Evolutionary conservation across 192 early-diverging fungal genomes (phyloP).

Genomic region (Rhizophagus sp.): DNA sequence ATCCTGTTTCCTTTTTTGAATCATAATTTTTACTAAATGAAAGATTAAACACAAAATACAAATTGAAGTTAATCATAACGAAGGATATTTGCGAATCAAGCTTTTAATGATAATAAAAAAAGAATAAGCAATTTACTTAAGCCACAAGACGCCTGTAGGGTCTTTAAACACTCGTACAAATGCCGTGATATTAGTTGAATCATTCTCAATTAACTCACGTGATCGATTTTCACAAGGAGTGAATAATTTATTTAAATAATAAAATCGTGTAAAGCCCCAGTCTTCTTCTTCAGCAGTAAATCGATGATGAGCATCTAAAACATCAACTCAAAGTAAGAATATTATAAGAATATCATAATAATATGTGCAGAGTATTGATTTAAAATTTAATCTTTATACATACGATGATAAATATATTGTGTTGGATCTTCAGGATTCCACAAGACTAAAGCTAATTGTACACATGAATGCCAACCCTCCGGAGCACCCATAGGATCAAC

Average conservation of each 20-base stretch:
- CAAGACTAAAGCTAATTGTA: constrained; percentile 77
- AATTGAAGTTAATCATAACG: constrained; percentile 17
- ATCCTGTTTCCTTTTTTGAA: constrained; percentile 88
- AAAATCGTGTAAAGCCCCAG: constrained; percentile 93
- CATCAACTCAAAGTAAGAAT: no score
- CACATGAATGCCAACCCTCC: constrained; percentile 80
- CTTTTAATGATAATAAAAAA: constrained; percentile 15
- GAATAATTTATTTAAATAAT: constrained; percentile 53
- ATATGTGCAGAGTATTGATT: no score
- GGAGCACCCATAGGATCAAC: constrained; percentile 62
- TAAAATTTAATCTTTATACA: constrained; percentile 31
- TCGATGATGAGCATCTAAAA: constrained; percentile 79
- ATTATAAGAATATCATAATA: no score
- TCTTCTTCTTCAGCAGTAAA: constrained; percentile 81
- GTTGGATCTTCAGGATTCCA: constrained; percentile 72
- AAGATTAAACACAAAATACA: no score
- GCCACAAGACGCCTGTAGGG: constrained; percentile 91
- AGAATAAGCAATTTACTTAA: constrained; percentile 55
- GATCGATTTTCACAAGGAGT: constrained; percentile 38
- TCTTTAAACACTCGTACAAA: constrained; percentile 83
- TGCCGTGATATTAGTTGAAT: constrained; percentile 64
- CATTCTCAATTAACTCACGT: constrained; percentile 70
- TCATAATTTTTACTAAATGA: constrained; percentile 85
- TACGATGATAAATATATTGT: constrained; percentile 51
- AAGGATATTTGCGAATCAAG: constrained; percentile 16